Base-by-base conservation (phyloP, 2,329 filamentous ascomycete species). In the Stemphylium vesicarium region DNA sequence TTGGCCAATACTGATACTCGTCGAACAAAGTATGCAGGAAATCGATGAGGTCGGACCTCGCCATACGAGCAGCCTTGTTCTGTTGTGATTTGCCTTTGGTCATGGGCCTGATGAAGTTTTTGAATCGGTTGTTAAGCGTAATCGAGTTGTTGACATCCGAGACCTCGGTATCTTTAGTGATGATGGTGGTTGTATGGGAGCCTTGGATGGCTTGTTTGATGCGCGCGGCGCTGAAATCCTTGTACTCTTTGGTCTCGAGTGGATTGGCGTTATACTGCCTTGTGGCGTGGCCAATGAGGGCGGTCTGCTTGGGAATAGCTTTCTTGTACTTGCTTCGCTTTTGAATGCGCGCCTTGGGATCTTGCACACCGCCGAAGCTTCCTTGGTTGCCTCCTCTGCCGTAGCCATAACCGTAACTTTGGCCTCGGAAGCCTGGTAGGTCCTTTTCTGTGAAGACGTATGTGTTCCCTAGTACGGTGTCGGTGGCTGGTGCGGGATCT, bases 401-500 rank as follows among this genome's bases (percentile, higher is more conserved):
- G 18, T 70, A 64, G 4, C 67, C 66, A 36, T 64, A 68, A 31
- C 67, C 66, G 37, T 64, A 68, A 31, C 65, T 67, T 29, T 65
- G 68, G 29, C 66, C 69, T 57, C 82, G 83, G 77, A 87, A 92
- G 33, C 91, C 91, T 0, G 92, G 90, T 18, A 96, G 83, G 69
- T 98, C 92, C 74, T 96, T 92, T 77, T 99, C 95, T 36, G 90
- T 92, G 72, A 99, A 99, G 52, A 98, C 81, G 72, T 90, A 96
- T 16, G 92, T 95, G 76, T 96, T 97, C 68, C 85, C 86, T 31
- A 94, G 86, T n/a, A 84, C 78, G 1, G 63, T 60, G 36, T 86
- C 84, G 20, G 84, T 87, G 1, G 59, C 57, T 11, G 58, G 36
- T 15, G 65, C 56, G 41, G 92, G 82, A 41, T 92, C 87, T 53